Evolutionary conservation across 345 rosid species (phyloP).

Genomic region (Acer negundo): DNA sequence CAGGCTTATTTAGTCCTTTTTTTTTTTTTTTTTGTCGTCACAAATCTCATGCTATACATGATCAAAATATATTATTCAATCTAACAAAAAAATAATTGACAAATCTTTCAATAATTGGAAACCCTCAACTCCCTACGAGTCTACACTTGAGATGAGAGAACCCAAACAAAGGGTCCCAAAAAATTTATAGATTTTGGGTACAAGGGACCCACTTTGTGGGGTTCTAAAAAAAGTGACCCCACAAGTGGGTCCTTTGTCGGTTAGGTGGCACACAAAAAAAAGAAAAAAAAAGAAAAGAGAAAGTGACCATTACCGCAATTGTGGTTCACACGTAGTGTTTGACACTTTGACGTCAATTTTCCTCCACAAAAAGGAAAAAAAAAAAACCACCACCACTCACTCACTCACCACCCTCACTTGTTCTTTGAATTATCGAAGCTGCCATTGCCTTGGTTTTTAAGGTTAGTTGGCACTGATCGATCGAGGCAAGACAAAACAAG

Average conservation of each 20-base stretch:
- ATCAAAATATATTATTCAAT: neutral
- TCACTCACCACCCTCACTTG: conserved; percentile 15
- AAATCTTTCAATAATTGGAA: neutral
- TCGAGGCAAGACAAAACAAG: conserved; percentile 41
- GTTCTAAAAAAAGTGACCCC: conserved; percentile 8
- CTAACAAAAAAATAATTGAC: neutral
- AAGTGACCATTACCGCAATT: conserved; percentile 39
- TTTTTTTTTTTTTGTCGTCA: too few relatives aligned
- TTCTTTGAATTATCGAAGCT: conserved; percentile 24
- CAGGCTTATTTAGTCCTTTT: neutral
- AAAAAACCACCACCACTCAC: conserved; percentile 10
- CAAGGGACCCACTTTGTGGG: conserved; percentile 10
- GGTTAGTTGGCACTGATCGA: conserved; percentile 27
- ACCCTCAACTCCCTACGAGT: neutral
- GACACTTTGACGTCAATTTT: conserved; percentile 39
- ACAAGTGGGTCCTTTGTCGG: conserved; percentile 55
- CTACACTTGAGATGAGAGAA: neutral
- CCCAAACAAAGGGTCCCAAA: conserved; percentile 12
- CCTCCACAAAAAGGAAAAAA: neutral
- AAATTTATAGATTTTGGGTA: conserved; percentile 15
- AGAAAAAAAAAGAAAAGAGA: neutral
- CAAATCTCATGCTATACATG: neutral
- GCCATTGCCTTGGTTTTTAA: conserved; percentile 20
- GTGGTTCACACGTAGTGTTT: conserved; percentile 44
- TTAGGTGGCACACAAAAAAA: conserved; percentile 48